These are phyloP conservation scores for Leishmania aethiopica DNA, from an alignment of 208 protist genomes.

Conservation along the genomic window DNA sequence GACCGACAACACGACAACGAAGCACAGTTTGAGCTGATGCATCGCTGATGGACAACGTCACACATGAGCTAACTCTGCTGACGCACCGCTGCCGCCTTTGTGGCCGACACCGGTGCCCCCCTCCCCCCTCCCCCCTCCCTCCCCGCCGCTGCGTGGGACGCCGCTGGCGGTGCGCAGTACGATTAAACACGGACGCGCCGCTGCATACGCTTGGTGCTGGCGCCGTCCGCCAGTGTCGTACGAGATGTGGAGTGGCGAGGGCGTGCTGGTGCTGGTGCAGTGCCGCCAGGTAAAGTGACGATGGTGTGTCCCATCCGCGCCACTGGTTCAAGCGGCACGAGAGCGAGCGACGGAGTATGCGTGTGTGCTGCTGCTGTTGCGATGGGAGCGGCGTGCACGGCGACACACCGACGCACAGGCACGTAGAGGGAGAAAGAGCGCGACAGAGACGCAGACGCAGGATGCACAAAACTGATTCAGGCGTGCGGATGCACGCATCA, in stretches of 20 bases:
- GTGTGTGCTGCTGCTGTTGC: not conserved
- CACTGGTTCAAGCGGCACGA: constrained; percentile 26
- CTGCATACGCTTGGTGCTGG: constrained; percentile 22
- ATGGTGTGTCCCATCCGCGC: constrained; percentile 19
- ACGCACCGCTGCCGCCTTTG: not conserved
- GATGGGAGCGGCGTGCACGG: not conserved
- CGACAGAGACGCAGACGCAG: constrained; percentile 7
- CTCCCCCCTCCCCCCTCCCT: not conserved
- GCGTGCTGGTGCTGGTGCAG: constrained; percentile 9
- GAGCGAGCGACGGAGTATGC: not conserved
- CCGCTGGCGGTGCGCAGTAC: constrained; percentile 4
- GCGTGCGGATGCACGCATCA: constrained; percentile 14
- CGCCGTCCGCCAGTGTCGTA: constrained; percentile 30
- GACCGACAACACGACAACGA: no score
- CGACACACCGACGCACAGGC: not conserved
- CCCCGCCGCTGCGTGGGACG: not conserved
- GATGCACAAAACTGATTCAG: constrained; percentile 26
- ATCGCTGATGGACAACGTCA: no score
- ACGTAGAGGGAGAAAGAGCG: not conserved
- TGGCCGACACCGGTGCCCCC: not conserved
- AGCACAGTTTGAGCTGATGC: no score
- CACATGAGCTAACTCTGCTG: no score
- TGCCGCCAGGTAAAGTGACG: constrained; percentile 27
- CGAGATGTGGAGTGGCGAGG: constrained; percentile 4
- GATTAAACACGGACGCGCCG: constrained; percentile 31